Evolutionary conservation across 1,139 yeast genomes (phyloP).

Genomic region (Hyphopichia khmerensis): DNA sequence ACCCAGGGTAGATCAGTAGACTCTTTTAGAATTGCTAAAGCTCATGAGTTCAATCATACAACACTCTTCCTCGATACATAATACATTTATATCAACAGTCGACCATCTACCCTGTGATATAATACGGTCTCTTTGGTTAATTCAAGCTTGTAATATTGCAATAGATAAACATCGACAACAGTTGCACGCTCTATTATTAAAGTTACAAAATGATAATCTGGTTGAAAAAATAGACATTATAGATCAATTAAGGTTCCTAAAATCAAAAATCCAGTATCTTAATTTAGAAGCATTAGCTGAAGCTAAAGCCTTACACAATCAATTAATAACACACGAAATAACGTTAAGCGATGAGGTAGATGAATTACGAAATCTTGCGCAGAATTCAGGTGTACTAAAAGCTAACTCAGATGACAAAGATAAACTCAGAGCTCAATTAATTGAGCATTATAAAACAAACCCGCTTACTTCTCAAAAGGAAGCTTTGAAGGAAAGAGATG

Average conservation of each 20-base stretch:
- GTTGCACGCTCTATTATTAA: slow-evolving; percentile 15
- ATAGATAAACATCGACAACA: slow-evolving; percentile 21
- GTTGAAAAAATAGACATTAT: slow-evolving; percentile 4
- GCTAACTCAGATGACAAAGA: slow-evolving; percentile 15
- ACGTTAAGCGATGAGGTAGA: slow-evolving; percentile 29
- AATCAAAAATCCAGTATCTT: slow-evolving; percentile 12
- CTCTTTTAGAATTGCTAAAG: neutral
- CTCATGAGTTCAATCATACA: slow-evolving; percentile 15
- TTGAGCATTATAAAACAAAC: slow-evolving; percentile 31
- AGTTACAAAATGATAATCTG: slow-evolving; percentile 7
- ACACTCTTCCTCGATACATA: slow-evolving; percentile 28
- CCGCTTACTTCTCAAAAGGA: slow-evolving; percentile 43
- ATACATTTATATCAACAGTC: slow-evolving; percentile 43
- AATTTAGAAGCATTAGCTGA: slow-evolving; percentile 34
- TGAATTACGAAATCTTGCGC: slow-evolving; percentile 23
- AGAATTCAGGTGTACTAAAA: slow-evolving; percentile 10
- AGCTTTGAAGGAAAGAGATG: slow-evolving; percentile 35
- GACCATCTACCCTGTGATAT: slow-evolving; percentile 50
- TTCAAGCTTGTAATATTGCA: slow-evolving; percentile 38
- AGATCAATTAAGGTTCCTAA: slow-evolving; percentile 11
- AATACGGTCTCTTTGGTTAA: slow-evolving; percentile 45
- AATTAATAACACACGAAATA: slow-evolving; percentile 30
- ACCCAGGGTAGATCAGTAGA: neutral
- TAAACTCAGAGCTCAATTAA: slow-evolving; percentile 29
- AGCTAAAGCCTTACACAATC: slow-evolving; percentile 32